A percentile compares a stretch with the other conserved stretches of the same genome.
phyloP scores from a whole-genome alignment of 1,139 yeast genomes.

The Suhomyces anneliseae region DNA sequence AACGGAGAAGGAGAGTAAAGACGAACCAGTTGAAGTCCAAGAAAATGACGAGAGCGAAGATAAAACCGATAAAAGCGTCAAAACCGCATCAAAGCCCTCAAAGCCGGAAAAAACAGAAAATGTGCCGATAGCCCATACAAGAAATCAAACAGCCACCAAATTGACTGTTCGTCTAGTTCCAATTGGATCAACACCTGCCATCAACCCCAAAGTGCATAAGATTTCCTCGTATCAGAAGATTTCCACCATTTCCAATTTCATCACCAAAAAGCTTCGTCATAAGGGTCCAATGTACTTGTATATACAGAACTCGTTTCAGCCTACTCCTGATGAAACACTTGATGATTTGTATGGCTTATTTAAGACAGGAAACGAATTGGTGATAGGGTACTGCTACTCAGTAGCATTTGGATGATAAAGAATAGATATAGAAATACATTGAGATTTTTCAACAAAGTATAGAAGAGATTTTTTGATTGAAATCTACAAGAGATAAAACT shows the following conservation, averaged over 20 bases:
- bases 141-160: conserved; percentile 18
- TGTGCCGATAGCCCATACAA: neutral
- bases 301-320: conserved; percentile 60
- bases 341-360: conserved; percentile 49
- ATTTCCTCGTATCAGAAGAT: conserved; percentile 49
- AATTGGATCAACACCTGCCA: conserved; percentile 55
- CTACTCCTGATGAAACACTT: conserved; percentile 57
- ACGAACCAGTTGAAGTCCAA: neutral
- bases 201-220: conserved; percentile 50
- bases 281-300: conserved; percentile 36
- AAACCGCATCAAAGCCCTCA: neutral
- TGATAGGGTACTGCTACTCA: conserved; percentile 54
- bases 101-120: neutral
- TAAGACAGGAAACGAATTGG: conserved; percentile 49
- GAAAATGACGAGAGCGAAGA: neutral
- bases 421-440: too few relatives aligned
- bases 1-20: conserved; percentile 8
- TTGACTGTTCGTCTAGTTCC: conserved; percentile 54
- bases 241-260: conserved; percentile 45
- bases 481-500: too few relatives aligned
- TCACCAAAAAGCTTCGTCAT: conserved; percentile 41
- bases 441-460: too few relatives aligned
- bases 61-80: neutral
- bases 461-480: too few relatives aligned
- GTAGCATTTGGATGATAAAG: conserved; percentile 54